These are phyloP conservation scores for Nidularia pulvinata DNA, from an alignment of 768 basidiomycete species.

Conservation along the genomic window DNA sequence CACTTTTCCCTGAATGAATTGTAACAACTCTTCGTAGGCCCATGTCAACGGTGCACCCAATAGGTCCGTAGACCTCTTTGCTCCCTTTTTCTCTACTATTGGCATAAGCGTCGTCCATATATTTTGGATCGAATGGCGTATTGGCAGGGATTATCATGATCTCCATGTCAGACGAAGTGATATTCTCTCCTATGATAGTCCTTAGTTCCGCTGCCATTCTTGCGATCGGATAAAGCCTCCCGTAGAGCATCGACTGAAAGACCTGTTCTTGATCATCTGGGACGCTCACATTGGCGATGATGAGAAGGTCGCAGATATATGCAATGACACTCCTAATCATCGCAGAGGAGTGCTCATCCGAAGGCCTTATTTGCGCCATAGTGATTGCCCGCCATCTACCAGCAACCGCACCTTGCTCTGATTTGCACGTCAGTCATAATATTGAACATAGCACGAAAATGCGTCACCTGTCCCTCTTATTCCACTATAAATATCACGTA, in stretches of 20 bases:
- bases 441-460: background rate
- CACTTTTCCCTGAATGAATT: background rate
- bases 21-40: constrained; percentile 29
- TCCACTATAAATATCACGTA: constrained; percentile 29
- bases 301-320: constrained; percentile 6
- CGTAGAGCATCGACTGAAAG: constrained; percentile 40
- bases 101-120: constrained; percentile 46
- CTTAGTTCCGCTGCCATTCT: constrained; percentile 48
- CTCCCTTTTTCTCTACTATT: background rate
- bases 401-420: constrained; percentile 51
- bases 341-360: constrained; percentile 25
- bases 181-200: constrained; percentile 57
- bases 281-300: background rate
- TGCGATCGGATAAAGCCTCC: constrained; percentile 39
- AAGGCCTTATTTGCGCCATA: constrained; percentile 35
- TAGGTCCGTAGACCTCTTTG: background rate
- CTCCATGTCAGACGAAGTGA: constrained; percentile 58
- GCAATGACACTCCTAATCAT: constrained; percentile 20
- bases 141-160: constrained; percentile 43
- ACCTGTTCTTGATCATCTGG: background rate
- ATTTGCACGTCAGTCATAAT: background rate
- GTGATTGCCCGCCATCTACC: constrained; percentile 60
- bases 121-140: constrained; percentile 29
- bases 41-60: constrained; percentile 51
- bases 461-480: constrained; percentile 41